Evolutionary conservation across 2,329 filamentous ascomycete species (phyloP).

Genomic region (Penicillium freii): DNA sequence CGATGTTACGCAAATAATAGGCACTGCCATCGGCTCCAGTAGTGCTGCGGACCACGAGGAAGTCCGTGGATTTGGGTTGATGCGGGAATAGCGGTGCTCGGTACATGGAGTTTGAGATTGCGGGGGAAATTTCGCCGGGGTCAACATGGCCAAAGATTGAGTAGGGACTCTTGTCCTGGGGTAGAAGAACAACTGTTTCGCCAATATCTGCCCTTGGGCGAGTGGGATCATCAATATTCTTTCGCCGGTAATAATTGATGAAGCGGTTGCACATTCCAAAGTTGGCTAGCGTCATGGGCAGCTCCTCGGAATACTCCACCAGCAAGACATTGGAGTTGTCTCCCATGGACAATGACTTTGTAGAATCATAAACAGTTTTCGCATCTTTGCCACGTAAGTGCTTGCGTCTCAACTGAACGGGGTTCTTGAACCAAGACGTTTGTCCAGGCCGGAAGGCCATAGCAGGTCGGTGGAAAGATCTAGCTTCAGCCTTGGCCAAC

Average conservation of each 20-base stretch:
- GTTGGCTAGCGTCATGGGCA: slow-evolving; percentile 86
- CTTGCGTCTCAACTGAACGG: slow-evolving; percentile 74
- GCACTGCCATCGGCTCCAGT: slow-evolving; percentile 74
- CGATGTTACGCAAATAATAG: slow-evolving; percentile 84
- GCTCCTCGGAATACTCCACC: slow-evolving; percentile 94
- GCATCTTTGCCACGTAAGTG: slow-evolving; percentile 75
- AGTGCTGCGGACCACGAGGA: slow-evolving; percentile 77
- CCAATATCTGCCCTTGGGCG: slow-evolving; percentile 80
- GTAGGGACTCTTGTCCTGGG: slow-evolving; percentile 94
- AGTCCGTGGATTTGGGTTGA: slow-evolving; percentile 72
- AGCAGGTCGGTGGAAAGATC: slow-evolving; percentile 81
- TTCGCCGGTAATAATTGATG: slow-evolving; percentile 93
- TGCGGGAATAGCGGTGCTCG: slow-evolving; percentile 92
- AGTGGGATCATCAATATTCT: slow-evolving; percentile 71
- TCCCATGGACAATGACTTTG: slow-evolving; percentile 78
- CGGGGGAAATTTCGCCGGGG: slow-evolving; percentile 83
- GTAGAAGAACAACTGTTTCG: slow-evolving; percentile 81
- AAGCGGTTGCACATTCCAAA: slow-evolving; percentile 96
- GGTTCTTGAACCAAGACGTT: slow-evolving; percentile 69
- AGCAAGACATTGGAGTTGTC: slow-evolving; percentile 87
- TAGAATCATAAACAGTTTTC: slow-evolving; percentile 73
- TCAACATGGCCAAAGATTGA: slow-evolving; percentile 92
- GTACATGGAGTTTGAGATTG: slow-evolving; percentile 93
- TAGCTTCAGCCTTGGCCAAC: slow-evolving; percentile 66
- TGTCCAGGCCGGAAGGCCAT: slow-evolving; percentile 70